These are phyloP conservation scores for Backusella liffmaniae DNA, from an alignment of 192 early-diverging fungal genomes.

Conservation along the genomic window DNA sequence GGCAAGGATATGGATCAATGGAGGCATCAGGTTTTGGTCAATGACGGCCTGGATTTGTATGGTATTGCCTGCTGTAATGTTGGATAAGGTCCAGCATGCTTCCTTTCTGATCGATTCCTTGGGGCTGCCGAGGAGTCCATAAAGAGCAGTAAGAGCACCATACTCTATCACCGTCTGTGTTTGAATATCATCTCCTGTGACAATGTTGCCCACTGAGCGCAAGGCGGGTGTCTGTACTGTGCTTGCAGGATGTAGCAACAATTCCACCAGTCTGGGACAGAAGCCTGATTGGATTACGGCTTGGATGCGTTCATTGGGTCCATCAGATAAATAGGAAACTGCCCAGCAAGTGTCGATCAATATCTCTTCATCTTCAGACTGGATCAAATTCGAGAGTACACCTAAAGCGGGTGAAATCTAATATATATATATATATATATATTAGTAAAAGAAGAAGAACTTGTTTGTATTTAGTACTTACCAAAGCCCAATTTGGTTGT, in stretches of 20 bases:
- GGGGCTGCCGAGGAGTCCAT: constrained; percentile 38
- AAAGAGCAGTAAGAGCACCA: constrained; percentile 48
- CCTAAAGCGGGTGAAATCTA: constrained; percentile 12
- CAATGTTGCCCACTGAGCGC: constrained; percentile 71
- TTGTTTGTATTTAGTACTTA: constrained; percentile 19
- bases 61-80: constrained; percentile 39
- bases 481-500: constrained; percentile 64
- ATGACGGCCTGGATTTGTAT: constrained; percentile 40
- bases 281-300: constrained; percentile 68
- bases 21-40: constrained; percentile 34
- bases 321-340: constrained; percentile 71
- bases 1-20: constrained; percentile 28
- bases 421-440: not conserved
- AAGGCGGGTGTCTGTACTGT: constrained; percentile 66
- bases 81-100: constrained; percentile 47
- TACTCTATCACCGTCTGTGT: constrained; percentile 66
- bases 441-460: not conserved
- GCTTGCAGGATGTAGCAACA: constrained; percentile 48
- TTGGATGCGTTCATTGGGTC: constrained; percentile 68
- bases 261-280: constrained; percentile 58
- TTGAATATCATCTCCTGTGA: constrained; percentile 73
- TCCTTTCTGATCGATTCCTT: constrained; percentile 37
- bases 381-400: constrained; percentile 55
- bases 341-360: constrained; percentile 77
- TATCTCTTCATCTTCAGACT: constrained; percentile 64